Conservation (phyloP, 345 rosid species). For the Crucihimalaya himalaica region DNA sequence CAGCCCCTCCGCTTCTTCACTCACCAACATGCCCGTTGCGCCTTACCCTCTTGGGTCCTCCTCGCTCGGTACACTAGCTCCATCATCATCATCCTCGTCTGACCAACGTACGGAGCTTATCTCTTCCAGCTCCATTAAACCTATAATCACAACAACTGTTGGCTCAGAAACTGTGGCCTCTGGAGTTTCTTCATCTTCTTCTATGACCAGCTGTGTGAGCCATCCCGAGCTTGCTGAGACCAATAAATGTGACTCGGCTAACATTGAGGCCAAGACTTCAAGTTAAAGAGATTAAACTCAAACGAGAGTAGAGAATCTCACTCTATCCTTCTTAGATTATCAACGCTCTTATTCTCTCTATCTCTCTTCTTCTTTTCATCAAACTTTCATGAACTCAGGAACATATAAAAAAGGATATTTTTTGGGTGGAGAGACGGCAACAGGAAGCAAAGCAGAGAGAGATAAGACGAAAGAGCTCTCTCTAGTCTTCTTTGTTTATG, state of each 20-base stretch:
- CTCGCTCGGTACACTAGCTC: constrained; percentile 45
- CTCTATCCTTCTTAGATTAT: constrained; percentile 20
- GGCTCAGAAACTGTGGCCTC: constrained; percentile 37
- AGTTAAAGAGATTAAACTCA: constrained; percentile 28
- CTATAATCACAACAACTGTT: constrained; percentile 37
- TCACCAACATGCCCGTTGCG: constrained; percentile 70
- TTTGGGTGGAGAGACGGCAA: constrained; percentile 30
- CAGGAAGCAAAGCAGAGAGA: constrained; percentile 23
- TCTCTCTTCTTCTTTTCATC: constrained; percentile 26
- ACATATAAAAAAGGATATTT: constrained; percentile 14
- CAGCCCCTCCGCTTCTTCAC: constrained; percentile 68
- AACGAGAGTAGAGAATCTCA: constrained; percentile 23
- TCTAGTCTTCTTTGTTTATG: constrained; percentile 23
- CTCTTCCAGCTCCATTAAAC: constrained; percentile 50
- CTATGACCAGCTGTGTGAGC: constrained; percentile 16
- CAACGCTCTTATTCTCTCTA: constrained; percentile 5
- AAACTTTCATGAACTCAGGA: constrained; percentile 33
- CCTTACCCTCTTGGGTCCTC: constrained; percentile 78
- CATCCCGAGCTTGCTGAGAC: constrained; percentile 30
- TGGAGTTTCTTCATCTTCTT: constrained; percentile 50
- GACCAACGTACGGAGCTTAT: constrained; percentile 44
- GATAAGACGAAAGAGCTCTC: constrained; percentile 21
- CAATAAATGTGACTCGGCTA: constrained; percentile 18
- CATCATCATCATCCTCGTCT: constrained; percentile 64
- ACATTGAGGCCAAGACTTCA: constrained; percentile 20